phyloP scores from a whole-genome alignment of 495 filamentous ascomycete genomes.

The Neurospora africana region DNA sequence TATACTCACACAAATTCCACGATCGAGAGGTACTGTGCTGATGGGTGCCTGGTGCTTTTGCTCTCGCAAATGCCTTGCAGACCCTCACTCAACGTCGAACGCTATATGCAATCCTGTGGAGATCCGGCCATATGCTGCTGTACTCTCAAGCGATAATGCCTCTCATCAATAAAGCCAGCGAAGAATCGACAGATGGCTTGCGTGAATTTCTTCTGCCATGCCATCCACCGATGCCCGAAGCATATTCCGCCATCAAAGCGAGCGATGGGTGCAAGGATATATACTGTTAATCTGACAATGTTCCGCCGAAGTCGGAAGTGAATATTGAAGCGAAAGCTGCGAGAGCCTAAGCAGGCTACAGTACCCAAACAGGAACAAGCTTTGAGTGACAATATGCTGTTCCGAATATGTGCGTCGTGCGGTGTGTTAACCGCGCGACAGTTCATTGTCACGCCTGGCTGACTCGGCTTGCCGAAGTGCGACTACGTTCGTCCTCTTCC shows the following conservation, averaged over 20 bases:
- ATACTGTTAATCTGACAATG: neutral
- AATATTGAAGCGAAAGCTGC: neutral
- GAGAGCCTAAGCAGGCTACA: neutral
- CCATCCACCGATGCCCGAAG: neutral
- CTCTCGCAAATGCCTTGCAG: neutral
- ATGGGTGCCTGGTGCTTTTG: neutral
- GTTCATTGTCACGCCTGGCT: constrained; percentile 27
- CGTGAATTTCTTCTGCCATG: neutral
- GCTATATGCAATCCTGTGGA: neutral
- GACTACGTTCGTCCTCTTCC: constrained; percentile 68
- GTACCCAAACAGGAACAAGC: neutral
- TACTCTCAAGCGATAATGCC: neutral
- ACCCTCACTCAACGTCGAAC: neutral
- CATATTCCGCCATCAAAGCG: neutral
- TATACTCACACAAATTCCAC: neutral
- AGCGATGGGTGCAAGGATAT: neutral
- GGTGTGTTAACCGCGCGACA: neutral
- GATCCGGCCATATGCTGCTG: neutral
- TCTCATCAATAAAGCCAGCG: neutral
- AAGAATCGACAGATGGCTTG: neutral
- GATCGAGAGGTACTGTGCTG: neutral
- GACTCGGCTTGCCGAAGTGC: constrained; percentile 41
- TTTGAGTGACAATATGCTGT: neutral
- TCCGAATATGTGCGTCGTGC: neutral
- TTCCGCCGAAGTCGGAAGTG: neutral